These are phyloP conservation scores for Geotrichum reessii DNA, from an alignment of 1,139 yeast species.

Conservation along the genomic window DNA sequence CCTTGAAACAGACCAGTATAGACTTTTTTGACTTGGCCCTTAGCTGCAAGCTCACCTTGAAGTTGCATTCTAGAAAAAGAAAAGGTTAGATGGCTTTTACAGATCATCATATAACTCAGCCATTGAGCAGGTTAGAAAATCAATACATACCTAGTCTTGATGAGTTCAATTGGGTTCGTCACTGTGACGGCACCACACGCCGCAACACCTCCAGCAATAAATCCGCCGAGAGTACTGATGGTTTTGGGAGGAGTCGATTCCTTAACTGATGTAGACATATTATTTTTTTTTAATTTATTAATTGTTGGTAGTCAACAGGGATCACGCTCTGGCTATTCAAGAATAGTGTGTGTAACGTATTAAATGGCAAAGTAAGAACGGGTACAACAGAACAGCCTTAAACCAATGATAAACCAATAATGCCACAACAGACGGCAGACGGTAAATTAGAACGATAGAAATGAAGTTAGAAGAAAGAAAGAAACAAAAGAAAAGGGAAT, in stretches of 20 bases:
- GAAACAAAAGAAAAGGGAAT: neutral
- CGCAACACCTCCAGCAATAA: slow-evolving; percentile 88
- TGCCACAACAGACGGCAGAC: neutral
- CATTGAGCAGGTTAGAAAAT: neutral
- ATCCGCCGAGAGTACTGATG: slow-evolving; percentile 61
- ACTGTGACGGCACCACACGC: slow-evolving; percentile 97
- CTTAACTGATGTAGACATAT: neutral
- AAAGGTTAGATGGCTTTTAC: neutral
- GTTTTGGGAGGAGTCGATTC: slow-evolving; percentile 17
- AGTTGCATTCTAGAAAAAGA: slow-evolving; percentile 65
- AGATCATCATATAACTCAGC: neutral
- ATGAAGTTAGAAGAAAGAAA: neutral
- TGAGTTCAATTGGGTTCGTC: slow-evolving; percentile 91
- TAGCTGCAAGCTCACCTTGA: slow-evolving; percentile 78
- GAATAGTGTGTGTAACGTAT: neutral
- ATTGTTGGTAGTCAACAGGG: neutral
- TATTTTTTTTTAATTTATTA: neutral
- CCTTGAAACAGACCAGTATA: slow-evolving; percentile 89
- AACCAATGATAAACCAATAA: neutral
- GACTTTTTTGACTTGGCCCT: slow-evolving; percentile 46
- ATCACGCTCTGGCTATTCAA: neutral
- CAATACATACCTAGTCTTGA: slow-evolving; percentile 52
- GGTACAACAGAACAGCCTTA: neutral
- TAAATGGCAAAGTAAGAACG: neutral
- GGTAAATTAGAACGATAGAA: neutral